phyloP scores from a whole-genome alignment of 1,139 yeast genomes.

The Magnusiomyces ingens region DNA sequence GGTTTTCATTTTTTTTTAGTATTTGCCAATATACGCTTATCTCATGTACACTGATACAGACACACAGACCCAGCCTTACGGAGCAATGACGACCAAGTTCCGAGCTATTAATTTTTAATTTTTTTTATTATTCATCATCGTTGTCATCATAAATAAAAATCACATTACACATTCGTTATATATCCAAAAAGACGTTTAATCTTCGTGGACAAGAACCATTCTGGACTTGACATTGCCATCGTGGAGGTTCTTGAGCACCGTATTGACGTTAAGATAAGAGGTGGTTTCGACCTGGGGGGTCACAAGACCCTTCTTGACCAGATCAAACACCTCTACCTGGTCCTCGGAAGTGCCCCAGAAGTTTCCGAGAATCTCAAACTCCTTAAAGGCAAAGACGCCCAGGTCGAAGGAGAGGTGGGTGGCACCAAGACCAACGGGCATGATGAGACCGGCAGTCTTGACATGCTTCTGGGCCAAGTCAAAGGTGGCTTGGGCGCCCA shows the following conservation, averaged over 20 bases:
- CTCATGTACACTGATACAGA: too few relatives aligned
- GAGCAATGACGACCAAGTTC: too few relatives aligned
- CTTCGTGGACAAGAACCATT: constrained; percentile 33
- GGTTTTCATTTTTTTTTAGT: too few relatives aligned
- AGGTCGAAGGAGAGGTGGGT: constrained; percentile 34
- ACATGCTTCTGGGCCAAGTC: constrained; percentile 28
- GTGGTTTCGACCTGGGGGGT: constrained; percentile 37
- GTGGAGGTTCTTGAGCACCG: constrained; percentile 35
- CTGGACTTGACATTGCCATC: constrained; percentile 42
- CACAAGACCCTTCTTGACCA: constrained; percentile 40
- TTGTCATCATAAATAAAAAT: too few relatives aligned
- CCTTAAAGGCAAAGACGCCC: constrained; percentile 34
- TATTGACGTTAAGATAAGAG: constrained; percentile 36
- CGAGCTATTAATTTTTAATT: too few relatives aligned
- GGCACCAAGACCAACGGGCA: constrained; percentile 43
- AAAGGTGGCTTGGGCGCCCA: constrained; percentile 39
- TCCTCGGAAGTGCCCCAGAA: constrained; percentile 46
- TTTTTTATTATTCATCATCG: too few relatives aligned
- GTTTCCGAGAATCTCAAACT: constrained; percentile 38
- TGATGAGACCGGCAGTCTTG: constrained; percentile 37
- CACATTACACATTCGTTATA: too few relatives aligned
- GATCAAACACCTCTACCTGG: constrained; percentile 41
- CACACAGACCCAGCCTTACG: too few relatives aligned
- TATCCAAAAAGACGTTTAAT: neutral
- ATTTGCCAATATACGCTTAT: too few relatives aligned